A percentile compares a stretch with the other conserved stretches of the same genome.
These are phyloP conservation scores for Pholiota molesta DNA, from an alignment of 768 basidiomycete species.

Conservation along the genomic window DNA sequence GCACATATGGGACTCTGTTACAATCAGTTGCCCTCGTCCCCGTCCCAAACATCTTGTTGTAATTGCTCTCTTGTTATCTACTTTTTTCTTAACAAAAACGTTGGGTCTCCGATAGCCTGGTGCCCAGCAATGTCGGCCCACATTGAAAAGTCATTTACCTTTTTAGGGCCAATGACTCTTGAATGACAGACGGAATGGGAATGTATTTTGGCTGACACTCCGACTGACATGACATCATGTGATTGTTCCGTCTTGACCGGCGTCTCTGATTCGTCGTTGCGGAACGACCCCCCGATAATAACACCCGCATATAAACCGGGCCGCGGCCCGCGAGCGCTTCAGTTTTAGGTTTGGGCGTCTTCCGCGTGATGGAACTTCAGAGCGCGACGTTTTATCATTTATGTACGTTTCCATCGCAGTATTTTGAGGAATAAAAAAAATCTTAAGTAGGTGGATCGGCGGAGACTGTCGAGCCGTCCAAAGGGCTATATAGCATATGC, in stretches of 20 bases:
- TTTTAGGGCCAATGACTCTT: background rate
- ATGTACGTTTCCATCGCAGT: no score
- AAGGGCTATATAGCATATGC: no score
- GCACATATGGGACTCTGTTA: slow-evolving; percentile 8
- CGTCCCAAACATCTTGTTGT: slow-evolving; percentile 20
- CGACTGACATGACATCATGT: slow-evolving; percentile 15
- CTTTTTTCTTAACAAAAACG: slow-evolving; percentile 1
- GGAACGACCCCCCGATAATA: slow-evolving; percentile 16
- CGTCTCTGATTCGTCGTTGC: slow-evolving; percentile 6
- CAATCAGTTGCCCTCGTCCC: background rate
- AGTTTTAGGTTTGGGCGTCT: background rate
- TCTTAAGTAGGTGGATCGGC: no score
- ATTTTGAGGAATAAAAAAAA: no score
- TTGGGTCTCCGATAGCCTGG: background rate
- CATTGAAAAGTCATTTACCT: slow-evolving; percentile 1
- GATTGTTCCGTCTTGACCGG: slow-evolving; percentile 10
- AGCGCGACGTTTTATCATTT: no score
- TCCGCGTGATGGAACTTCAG: background rate
- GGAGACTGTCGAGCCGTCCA: no score
- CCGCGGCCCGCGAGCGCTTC: background rate
- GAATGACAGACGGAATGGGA: slow-evolving; percentile 15
- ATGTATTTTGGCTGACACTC: no score
- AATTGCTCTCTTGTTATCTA: slow-evolving; percentile 22
- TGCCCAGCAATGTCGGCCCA: background rate
- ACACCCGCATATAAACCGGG: background rate